phyloP scores from a whole-genome alignment of 331 rosid species.

The Dryas integrifolia region DNA sequence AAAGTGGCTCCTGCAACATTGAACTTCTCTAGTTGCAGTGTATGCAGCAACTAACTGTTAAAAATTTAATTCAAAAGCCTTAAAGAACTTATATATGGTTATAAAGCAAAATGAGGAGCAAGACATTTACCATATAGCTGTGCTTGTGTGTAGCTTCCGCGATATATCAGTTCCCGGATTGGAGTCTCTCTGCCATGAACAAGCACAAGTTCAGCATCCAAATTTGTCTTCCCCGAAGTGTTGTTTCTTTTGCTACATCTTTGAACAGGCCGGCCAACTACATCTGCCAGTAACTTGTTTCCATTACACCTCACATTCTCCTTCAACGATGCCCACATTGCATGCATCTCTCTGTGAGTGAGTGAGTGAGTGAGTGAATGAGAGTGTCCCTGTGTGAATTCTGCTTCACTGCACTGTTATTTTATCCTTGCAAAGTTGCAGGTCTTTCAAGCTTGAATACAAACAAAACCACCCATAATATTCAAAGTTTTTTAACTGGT shows the following conservation, averaged over 20 bases:
- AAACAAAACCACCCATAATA: neutral
- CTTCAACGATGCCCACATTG: slow-evolving; percentile 54
- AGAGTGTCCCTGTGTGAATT: neutral
- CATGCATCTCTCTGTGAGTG: slow-evolving; percentile 41
- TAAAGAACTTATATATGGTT: neutral
- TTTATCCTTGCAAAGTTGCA: neutral
- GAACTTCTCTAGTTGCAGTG: neutral
- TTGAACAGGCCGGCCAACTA: slow-evolving; percentile 25
- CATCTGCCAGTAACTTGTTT: slow-evolving; percentile 42
- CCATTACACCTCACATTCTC: slow-evolving; percentile 54
- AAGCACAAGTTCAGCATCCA: slow-evolving; percentile 22
- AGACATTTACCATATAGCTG: slow-evolving; percentile 44
- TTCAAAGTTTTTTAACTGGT: no score
- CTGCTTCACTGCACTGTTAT: neutral
- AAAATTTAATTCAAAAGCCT: neutral
- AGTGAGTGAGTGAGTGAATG: neutral
- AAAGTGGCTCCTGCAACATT: neutral
- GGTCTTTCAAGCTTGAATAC: neutral
- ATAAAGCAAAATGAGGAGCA: neutral
- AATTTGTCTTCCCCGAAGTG: slow-evolving; percentile 21
- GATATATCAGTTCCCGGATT: slow-evolving; percentile 20
- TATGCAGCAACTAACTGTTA: neutral
- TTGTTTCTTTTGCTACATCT: slow-evolving; percentile 27
- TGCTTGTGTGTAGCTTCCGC: slow-evolving; percentile 29
- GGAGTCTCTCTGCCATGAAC: slow-evolving; percentile 37